These are phyloP conservation scores for Porpolomopsis calyptriformis DNA, from an alignment of 768 basidiomycete species.

Conservation along the genomic window DNA sequence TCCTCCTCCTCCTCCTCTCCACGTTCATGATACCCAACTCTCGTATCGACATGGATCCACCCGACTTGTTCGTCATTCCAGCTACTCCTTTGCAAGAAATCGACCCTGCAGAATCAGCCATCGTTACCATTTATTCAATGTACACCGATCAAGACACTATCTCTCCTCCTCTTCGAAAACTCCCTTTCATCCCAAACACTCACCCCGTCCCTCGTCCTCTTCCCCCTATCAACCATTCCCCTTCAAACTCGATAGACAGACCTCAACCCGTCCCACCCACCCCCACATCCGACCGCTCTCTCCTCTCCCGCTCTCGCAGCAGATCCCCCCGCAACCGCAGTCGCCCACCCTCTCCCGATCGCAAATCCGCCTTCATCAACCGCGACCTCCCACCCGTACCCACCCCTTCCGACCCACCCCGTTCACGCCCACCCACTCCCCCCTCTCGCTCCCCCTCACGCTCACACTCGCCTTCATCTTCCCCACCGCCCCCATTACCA, in stretches of 20 bases:
- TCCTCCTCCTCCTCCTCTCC: too few relatives aligned
- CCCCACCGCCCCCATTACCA: too few relatives aligned
- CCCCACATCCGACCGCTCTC: too few relatives aligned
- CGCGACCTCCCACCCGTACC: not conserved
- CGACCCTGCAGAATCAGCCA: conserved; percentile 60
- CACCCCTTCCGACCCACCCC: not conserved
- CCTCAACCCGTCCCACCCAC: too few relatives aligned
- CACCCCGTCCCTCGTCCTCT: not conserved
- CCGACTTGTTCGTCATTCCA: not conserved
- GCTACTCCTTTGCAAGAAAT: conserved; percentile 26
- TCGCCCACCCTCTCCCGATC: not conserved
- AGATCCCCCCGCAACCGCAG: not conserved
- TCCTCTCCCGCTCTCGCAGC: conserved; percentile 2
- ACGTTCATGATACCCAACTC: not conserved
- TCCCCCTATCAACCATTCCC: too few relatives aligned
- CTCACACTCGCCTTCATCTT: too few relatives aligned
- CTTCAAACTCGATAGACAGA: too few relatives aligned
- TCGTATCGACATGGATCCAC: conserved; percentile 1
- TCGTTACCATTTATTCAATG: conserved; percentile 82
- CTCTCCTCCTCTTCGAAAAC: conserved; percentile 1
- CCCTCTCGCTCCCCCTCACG: conserved; percentile 16
- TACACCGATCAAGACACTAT: conserved; percentile 51
- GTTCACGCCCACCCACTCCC: conserved; percentile 11
- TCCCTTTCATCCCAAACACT: not conserved
- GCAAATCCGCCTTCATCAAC: not conserved